Evolutionary conservation across 1,284 basidiomycete species (phyloP).

Genomic region (Ceratobasidium papillatum): DNA sequence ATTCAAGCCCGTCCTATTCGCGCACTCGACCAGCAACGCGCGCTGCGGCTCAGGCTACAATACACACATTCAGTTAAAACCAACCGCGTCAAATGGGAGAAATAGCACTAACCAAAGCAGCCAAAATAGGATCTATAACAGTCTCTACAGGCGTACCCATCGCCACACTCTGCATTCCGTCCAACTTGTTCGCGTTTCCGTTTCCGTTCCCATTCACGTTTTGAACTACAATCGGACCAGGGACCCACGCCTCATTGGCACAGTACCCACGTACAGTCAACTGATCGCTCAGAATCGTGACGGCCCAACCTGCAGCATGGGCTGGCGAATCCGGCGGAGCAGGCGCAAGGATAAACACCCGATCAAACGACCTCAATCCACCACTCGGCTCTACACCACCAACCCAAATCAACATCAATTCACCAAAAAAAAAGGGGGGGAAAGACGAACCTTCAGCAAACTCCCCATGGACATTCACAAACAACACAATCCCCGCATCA

Average conservation of each 20-base stretch:
- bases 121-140: conserved; percentile 41
- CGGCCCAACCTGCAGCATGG: conserved; percentile 85
- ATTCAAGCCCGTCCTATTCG: conserved; percentile 77
- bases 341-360: conserved; percentile 87
- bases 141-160: conserved; percentile 16
- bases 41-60: conserved; percentile 66
- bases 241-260: conserved; percentile 78
- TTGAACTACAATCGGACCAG: conserved; percentile 67
- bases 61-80: background rate
- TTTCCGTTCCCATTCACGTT: background rate
- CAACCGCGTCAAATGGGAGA: background rate
- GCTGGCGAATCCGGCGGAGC: conserved; percentile 82
- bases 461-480: conserved; percentile 90
- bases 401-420: conserved; percentile 45
- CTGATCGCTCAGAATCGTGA: conserved; percentile 89
- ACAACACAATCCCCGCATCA: conserved; percentile 62
- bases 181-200: background rate
- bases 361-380: conserved; percentile 91
- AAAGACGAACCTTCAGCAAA: conserved; percentile 81
- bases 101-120: conserved; percentile 36
- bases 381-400: conserved; percentile 51
- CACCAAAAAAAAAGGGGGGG: conserved; percentile 53
- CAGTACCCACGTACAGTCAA: conserved; percentile 86
- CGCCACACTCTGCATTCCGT: conserved; percentile 12
- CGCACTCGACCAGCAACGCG: conserved; percentile 70